Evolutionary conservation across 257 asterid genomes (phyloP).

Genomic region (Solanum habrochaites): DNA sequence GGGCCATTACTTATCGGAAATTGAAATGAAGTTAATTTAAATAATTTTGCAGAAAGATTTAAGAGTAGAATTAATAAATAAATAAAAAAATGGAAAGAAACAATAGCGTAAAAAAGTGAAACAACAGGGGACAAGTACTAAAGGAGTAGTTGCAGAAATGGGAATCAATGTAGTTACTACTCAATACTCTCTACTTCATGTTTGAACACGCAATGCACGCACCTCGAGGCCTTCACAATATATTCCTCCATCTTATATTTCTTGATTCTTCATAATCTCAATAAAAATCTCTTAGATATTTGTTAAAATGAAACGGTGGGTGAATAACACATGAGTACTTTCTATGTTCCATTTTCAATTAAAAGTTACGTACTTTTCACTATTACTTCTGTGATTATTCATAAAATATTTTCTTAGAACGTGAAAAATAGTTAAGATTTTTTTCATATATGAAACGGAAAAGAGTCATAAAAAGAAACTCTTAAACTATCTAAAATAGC

Average conservation of each 20-base stretch:
- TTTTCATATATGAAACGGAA: too few species aligned
- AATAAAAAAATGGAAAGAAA: not conserved
- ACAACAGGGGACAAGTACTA: not conserved
- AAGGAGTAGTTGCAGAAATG: not conserved
- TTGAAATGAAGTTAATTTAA: not conserved
- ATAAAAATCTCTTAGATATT: not conserved
- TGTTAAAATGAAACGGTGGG: not conserved
- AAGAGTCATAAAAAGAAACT: too few species aligned
- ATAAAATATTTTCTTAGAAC: not conserved
- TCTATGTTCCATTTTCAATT: too few species aligned
- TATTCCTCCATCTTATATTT: not conserved
- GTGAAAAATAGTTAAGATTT: not conserved
- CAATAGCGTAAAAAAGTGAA: not conserved
- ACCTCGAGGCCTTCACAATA: not conserved
- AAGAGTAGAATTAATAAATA: not conserved
- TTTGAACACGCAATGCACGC: not conserved
- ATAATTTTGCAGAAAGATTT: not conserved
- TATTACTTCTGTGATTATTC: not conserved
- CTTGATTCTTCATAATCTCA: not conserved
- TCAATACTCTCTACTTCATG: not conserved
- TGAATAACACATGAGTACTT: too few species aligned
- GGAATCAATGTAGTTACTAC: conserved; percentile 3
- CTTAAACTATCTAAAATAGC: too few species aligned
- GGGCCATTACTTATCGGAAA: conserved; percentile 8
- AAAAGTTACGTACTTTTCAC: not conserved